These are phyloP conservation scores for Erigeron philadelphicus DNA, from an alignment of 140 eudicot genomes.

Conservation along the genomic window DNA sequence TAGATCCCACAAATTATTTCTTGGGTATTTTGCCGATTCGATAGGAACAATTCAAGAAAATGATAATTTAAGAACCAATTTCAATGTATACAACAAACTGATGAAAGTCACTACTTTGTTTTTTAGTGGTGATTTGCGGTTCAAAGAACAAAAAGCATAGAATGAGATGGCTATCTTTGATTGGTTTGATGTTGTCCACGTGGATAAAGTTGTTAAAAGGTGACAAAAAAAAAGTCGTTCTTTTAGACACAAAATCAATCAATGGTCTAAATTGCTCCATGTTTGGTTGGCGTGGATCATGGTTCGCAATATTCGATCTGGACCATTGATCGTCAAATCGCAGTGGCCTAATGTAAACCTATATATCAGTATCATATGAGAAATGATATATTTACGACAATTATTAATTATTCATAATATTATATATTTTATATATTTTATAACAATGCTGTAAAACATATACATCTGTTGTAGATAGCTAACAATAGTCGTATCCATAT, in stretches of 20 bases:
- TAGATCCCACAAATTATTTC: slow-evolving; percentile 24
- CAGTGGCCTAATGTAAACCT: too few species aligned
- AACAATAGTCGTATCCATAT: too few species aligned
- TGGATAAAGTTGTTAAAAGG: slow-evolving; percentile 8
- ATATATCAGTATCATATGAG: too few species aligned
- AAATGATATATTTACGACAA: too few species aligned
- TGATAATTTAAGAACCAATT: slow-evolving; percentile 6
- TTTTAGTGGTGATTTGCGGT: slow-evolving; percentile 21
- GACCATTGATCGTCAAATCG: too few species aligned
- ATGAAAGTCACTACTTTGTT: not conserved
- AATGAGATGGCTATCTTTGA: slow-evolving; percentile 1
- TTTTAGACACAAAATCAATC: not conserved
- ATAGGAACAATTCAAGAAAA: slow-evolving; percentile 14
- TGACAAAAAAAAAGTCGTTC: slow-evolving; percentile 1
- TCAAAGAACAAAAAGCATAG: slow-evolving; percentile 7
- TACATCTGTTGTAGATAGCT: too few species aligned
- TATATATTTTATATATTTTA: too few species aligned
- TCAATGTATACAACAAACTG: slow-evolving; percentile 5
- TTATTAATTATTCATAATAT: too few species aligned
- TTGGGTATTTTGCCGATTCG: slow-evolving; percentile 26
- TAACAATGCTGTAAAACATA: too few species aligned
- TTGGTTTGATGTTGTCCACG: slow-evolving; percentile 25
- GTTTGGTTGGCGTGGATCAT: too few species aligned
- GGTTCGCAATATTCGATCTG: too few species aligned
- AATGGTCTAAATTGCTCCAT: too few species aligned